Conservation (phyloP, 108 stramenopile genomes). For the Schizochytrium sp. region DNA sequence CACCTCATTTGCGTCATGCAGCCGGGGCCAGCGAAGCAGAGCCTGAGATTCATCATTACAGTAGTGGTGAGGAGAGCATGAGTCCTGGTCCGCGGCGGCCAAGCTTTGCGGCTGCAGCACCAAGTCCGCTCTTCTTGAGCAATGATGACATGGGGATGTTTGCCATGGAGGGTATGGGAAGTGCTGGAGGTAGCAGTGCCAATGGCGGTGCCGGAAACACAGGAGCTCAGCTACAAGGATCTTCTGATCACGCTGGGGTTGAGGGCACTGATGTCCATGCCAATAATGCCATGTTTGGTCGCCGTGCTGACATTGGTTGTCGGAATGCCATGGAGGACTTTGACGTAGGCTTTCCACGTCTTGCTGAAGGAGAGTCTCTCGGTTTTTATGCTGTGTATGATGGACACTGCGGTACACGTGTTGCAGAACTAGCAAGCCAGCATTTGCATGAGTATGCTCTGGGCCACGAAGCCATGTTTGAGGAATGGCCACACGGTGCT, state of each 20-base stretch:
- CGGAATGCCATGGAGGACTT: conserved; percentile 50
- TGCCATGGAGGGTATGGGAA: conserved; percentile 13
- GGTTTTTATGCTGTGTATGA: conserved; percentile 41
- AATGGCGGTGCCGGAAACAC: not conserved
- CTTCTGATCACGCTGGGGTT: not conserved
- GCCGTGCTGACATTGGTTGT: conserved; percentile 22
- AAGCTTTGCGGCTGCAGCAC: too few relatives aligned
- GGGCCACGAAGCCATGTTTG: not conserved
- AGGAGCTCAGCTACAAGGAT: not conserved
- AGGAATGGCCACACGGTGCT: conserved; percentile 48
- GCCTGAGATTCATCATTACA: not conserved
- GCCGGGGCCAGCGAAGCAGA: not conserved
- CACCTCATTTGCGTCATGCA: not conserved
- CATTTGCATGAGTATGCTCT: conserved; percentile 17
- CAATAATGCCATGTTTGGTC: not conserved
- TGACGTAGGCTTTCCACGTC: conserved; percentile 35
- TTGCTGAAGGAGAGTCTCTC: not conserved
- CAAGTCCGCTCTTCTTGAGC: too few relatives aligned
- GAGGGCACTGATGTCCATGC: not conserved
- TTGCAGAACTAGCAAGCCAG: conserved; percentile 49
- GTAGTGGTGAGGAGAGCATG: conserved; percentile 3
- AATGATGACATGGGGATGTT: conserved; percentile 5
- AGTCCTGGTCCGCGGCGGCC: not conserved
- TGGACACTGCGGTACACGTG: conserved; percentile 14
- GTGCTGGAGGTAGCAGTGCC: not conserved